Evolutionary conservation across 1,284 basidiomycete genomes (phyloP), one percentile per base, ranked within the genome.

Genomic region (Singerocomus inundabilis): DNA sequence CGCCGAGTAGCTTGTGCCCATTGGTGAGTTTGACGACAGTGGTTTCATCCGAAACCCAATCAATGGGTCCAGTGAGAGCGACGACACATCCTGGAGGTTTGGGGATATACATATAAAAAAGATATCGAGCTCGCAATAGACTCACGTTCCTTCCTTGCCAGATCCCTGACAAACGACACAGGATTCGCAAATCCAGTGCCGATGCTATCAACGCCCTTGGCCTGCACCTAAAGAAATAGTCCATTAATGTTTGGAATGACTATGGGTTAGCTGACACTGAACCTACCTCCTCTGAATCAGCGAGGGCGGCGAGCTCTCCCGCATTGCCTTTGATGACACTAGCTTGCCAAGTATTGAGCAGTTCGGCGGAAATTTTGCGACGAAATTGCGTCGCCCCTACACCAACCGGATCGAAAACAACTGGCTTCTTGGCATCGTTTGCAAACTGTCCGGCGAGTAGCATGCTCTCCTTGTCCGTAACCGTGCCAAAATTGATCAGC

Each of bases 251-350:
- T 25, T 28, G 15, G 11, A 41, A 35, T 16, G 15, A 43, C 26
- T n/a, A 43, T 7, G 5, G 6, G 35, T 5, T 12, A 29, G 11
- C 35, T 15, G 13, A 44, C 7, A 18, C 13, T 26, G 46, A 29
- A 51, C 68, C 35, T 40, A 86, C 91, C 72, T 93, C 93, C n/a
- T 68, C 67, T 0, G 85, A 87, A 15, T 85, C 80, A 1, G 85
- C 81, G 12, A 98, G 72, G 0, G 88, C 77, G 1, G 84, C 91
- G 21, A 98, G 84, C 69, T 98, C 96, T 18, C 84, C 93, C 0
- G 93, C 89, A 64, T 98, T 98, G 6, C 95, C 96, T 70, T 98
- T 98, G 72, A 98, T 93, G 16, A 97, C 86, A 16, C 88, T 88
- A 15, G 90, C 84, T 67, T 98, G 94, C 80, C 89, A 96, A 40